These are phyloP conservation scores for Rhamnella rubrinervis DNA, from an alignment of 331 rosid genomes.

Conservation along the genomic window DNA sequence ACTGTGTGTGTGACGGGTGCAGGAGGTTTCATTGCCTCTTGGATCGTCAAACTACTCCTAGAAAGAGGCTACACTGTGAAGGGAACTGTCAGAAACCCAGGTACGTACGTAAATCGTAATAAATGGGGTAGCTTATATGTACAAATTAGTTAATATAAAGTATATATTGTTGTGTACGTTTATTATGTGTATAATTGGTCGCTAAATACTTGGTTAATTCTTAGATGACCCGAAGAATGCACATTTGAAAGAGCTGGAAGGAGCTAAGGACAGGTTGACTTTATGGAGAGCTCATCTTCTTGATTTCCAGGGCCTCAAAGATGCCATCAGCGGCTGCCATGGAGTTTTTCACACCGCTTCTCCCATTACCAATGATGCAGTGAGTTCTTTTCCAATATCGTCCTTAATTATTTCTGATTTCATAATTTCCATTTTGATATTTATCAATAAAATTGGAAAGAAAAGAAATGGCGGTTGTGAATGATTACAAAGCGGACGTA, in stretches of 20 bases:
- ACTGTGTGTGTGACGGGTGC: conserved; percentile 95
- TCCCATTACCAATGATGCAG: conserved; percentile 90
- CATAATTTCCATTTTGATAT: not conserved
- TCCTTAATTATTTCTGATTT: not conserved
- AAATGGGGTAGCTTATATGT: too few species aligned
- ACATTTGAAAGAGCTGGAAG: conserved; percentile 79
- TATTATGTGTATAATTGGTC: not conserved
- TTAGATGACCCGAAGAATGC: conserved; percentile 78
- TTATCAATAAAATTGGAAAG: not conserved
- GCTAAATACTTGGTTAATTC: not conserved
- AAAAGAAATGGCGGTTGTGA: not conserved
- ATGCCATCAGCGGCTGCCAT: conserved; percentile 58
- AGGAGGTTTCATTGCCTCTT: conserved; percentile 91
- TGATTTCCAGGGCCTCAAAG: conserved; percentile 51
- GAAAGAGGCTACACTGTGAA: conserved; percentile 70
- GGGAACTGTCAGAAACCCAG: conserved; percentile 92
- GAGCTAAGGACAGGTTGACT: conserved; percentile 69
- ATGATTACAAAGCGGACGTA: not conserved
- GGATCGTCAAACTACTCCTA: conserved; percentile 75
- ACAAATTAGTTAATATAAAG: too few species aligned
- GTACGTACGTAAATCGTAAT: conserved; percentile 17
- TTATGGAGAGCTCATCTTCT: conserved; percentile 74
- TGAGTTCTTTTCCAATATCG: conserved; percentile 13
- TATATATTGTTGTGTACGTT: not conserved
- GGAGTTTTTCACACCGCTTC: conserved; percentile 92